These are phyloP conservation scores for Murraya koenigii DNA, from an alignment of 345 rosid genomes.

Conservation along the genomic window DNA sequence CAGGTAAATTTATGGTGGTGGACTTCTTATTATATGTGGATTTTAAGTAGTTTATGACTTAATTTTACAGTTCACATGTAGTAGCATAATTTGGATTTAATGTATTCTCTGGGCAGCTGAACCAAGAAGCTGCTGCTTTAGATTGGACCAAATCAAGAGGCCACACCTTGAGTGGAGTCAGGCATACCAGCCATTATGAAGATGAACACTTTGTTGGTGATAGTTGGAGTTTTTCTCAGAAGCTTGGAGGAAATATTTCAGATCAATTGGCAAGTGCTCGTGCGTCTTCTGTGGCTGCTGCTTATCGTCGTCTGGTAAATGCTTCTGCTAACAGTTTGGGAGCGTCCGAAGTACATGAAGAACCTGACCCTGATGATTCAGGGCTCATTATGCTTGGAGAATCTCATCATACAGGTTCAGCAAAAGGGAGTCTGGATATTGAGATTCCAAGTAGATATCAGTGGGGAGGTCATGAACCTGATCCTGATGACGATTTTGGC, in stretches of 20 bases:
- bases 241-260: conserved; percentile 68
- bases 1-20: conserved; percentile 50
- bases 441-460: conserved; percentile 6
- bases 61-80: conserved; percentile 7
- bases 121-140: conserved; percentile 74
- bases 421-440: conserved; percentile 5
- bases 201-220: conserved; percentile 39
- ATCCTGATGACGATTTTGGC: conserved; percentile 27
- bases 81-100: conserved; percentile 2
- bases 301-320: conserved; percentile 54
- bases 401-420: conserved; percentile 6
- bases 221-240: conserved; percentile 30
- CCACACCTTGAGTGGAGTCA: conserved; percentile 53
- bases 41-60: conserved; percentile 2
- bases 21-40: background rate
- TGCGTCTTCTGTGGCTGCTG: conserved; percentile 85
- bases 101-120: conserved; percentile 49
- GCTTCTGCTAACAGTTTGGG: conserved; percentile 23
- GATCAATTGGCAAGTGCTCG: conserved; percentile 61
- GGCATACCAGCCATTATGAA: conserved; percentile 28
- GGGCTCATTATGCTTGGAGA: conserved; percentile 15
- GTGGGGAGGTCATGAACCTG: conserved; percentile 24
- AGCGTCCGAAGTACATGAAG: conserved; percentile 39
- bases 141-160: conserved; percentile 93
- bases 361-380: conserved; percentile 69